Evolutionary conservation across 2,329 filamentous ascomycete species (phyloP).

Genomic region (Diplodia intermedia): DNA sequence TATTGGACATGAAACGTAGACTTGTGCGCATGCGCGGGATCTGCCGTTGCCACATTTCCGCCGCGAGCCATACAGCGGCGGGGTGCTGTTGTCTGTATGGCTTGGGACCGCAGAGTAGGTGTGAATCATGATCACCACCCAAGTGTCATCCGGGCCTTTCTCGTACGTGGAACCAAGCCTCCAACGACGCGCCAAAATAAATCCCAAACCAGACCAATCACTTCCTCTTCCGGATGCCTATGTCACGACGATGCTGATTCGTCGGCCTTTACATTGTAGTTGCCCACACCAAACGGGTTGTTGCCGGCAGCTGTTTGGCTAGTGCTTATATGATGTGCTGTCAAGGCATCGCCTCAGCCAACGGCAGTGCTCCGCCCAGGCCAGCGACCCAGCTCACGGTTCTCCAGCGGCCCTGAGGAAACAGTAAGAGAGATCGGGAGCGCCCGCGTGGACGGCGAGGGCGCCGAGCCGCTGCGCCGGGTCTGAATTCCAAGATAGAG

Average conservation of each 20-base stretch:
- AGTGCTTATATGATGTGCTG: conserved; percentile 31
- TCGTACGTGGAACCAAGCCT: conserved; percentile 18
- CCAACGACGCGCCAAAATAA: conserved; percentile 24
- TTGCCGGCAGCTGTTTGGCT: conserved; percentile 12
- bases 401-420: conserved; percentile 22
- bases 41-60: conserved; percentile 18
- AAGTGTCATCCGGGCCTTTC: conserved; percentile 12
- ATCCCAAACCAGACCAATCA: conserved; percentile 25
- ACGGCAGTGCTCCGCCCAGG: conserved; percentile 14
- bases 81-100: conserved; percentile 12
- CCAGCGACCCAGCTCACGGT: conserved; percentile 26
- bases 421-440: conserved; percentile 26
- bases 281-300: conserved; percentile 12
- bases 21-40: conserved; percentile 22
- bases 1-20: conserved; percentile 28
- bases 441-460: conserved; percentile 27
- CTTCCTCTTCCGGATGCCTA: not conserved
- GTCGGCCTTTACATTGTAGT: conserved; percentile 13
- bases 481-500: conserved; percentile 28
- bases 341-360: conserved; percentile 24
- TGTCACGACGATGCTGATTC: conserved; percentile 10
- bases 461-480: conserved; percentile 21
- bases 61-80: conserved; percentile 7
- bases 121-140: not conserved
- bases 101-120: conserved; percentile 4